Percentiles rank a stretch among this genome's conserved stretches.
Evolutionary conservation across 208 protist species (phyloP).

Genomic region (Crithidia brevicula): DNA sequence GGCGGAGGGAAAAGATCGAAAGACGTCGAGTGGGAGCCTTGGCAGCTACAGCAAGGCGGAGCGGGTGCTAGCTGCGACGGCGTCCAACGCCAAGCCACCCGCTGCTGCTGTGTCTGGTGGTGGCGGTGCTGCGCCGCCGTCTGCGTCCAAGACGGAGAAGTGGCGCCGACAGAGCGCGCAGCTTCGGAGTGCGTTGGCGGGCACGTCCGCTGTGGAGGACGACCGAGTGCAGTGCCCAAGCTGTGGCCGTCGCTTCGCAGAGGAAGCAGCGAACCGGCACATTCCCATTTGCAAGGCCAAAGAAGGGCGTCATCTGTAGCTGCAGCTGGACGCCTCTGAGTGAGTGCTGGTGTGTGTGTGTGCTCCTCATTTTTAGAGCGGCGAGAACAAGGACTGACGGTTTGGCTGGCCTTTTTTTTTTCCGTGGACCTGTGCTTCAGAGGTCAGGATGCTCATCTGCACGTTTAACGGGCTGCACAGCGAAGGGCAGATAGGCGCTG

Average conservation of each 20-base stretch:
- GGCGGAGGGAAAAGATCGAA: conserved; percentile 14
- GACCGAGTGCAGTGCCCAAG: conserved; percentile 55
- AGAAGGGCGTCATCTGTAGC: conserved; percentile 13
- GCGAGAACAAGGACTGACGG: too few species aligned
- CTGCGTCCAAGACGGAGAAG: conserved; percentile 9
- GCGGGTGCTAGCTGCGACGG: background rate
- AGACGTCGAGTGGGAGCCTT: background rate
- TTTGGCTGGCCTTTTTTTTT: too few species aligned
- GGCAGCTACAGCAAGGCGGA: background rate
- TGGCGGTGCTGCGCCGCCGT: background rate
- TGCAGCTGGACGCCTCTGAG: background rate
- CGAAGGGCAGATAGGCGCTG: too few species aligned
- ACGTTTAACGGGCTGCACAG: too few species aligned
- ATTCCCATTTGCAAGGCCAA: conserved; percentile 42
- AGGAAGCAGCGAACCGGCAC: conserved; percentile 45
- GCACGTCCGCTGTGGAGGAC: conserved; percentile 28
- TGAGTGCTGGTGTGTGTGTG: too few species aligned
- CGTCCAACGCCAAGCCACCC: background rate
- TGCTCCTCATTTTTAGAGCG: too few species aligned
- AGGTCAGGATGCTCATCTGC: too few species aligned
- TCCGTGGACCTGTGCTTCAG: too few species aligned
- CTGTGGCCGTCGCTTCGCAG: conserved; percentile 53
- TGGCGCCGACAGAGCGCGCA: conserved; percentile 53
- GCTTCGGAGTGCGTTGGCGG: conserved; percentile 39
- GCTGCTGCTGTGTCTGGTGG: background rate